These are phyloP conservation scores for Cytospora chrysosperma DNA, from an alignment of 2,329 filamentous ascomycete genomes.

Conservation along the genomic window DNA sequence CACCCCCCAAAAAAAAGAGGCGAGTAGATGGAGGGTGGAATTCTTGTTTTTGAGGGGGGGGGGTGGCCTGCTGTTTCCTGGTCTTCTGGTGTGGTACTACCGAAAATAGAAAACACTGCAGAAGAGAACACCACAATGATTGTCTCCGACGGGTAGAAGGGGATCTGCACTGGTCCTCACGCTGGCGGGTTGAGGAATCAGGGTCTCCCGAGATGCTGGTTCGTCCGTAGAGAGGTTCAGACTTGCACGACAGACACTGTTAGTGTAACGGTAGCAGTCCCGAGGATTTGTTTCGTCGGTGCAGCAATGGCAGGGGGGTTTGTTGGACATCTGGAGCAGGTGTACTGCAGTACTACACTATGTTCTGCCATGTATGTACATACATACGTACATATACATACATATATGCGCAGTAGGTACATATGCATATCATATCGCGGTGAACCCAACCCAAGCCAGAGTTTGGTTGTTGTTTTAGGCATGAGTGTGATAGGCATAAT, in stretches of 20 bases:
- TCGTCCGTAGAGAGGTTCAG: not conserved
- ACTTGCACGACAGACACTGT: not conserved
- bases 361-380: too few species aligned
- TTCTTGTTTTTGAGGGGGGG: too few species aligned
- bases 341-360: too few species aligned
- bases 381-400: too few species aligned
- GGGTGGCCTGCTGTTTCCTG: too few species aligned
- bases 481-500: not conserved
- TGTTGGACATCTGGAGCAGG: too few species aligned
- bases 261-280: not conserved
- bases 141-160: not conserved
- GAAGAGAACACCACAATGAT: not conserved
- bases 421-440: not conserved
- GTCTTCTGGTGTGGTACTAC: not conserved
- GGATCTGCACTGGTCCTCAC: not conserved
- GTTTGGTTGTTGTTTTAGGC: not conserved
- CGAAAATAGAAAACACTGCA: conserved; percentile 15
- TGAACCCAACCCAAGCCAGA: not conserved
- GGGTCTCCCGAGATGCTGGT: conserved; percentile 8
- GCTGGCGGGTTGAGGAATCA: not conserved
- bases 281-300: not conserved
- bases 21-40: not conserved
- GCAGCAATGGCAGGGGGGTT: not conserved
- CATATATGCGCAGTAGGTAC: too few species aligned
- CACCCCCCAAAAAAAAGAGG: not conserved